A percentile compares a stretch with the other conserved stretches of the same genome.
phyloP scores from a whole-genome alignment of 2,329 filamentous ascomycete species.

The Ascochyta viciae-villosae region DNA sequence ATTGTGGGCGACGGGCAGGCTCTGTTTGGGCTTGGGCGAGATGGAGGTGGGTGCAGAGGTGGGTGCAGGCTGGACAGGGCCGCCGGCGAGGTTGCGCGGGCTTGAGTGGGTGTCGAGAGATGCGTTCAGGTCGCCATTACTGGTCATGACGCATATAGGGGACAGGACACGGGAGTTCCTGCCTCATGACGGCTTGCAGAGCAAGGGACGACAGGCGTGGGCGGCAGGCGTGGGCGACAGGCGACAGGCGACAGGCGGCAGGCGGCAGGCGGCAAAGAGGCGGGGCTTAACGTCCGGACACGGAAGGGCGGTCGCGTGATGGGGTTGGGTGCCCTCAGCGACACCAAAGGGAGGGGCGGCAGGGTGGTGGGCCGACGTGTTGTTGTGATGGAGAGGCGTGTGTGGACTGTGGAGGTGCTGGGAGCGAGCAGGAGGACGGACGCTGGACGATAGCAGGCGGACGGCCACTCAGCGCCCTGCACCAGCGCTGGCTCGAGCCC shows the following conservation, averaged over 20 bases:
- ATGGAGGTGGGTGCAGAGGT: slow-evolving; percentile 22
- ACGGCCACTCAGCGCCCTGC: slow-evolving; percentile 29
- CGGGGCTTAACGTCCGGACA: slow-evolving; percentile 16
- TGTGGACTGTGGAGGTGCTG: slow-evolving; percentile 20
- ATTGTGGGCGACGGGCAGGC: slow-evolving; percentile 28
- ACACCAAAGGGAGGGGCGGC: slow-evolving; percentile 15
- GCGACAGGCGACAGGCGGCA: slow-evolving; percentile 9
- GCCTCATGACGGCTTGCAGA: slow-evolving; percentile 49
- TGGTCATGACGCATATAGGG: slow-evolving; percentile 49
- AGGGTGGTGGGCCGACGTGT: slow-evolving; percentile 17
- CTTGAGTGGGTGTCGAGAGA: slow-evolving; percentile 29
- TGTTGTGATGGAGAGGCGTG: slow-evolving; percentile 20
- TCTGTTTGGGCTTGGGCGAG: slow-evolving; percentile 29
- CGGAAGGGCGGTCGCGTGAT: slow-evolving; percentile 18
- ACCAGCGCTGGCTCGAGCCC: slow-evolving; percentile 23
- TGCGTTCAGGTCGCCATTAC: slow-evolving; percentile 48
- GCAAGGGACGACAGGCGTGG: slow-evolving; percentile 33
- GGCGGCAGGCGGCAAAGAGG: not conserved
- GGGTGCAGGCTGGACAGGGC: slow-evolving; percentile 15
- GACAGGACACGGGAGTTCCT: slow-evolving; percentile 48
- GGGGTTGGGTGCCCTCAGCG: slow-evolving; percentile 19
- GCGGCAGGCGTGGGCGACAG: slow-evolving; percentile 21
- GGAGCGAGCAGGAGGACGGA: slow-evolving; percentile 21
- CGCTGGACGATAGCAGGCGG: slow-evolving; percentile 18
- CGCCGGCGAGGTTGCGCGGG: slow-evolving; percentile 11